phyloP scores from a whole-genome alignment of 75 land plant genomes.

The Cupressus sempervirens region DNA sequence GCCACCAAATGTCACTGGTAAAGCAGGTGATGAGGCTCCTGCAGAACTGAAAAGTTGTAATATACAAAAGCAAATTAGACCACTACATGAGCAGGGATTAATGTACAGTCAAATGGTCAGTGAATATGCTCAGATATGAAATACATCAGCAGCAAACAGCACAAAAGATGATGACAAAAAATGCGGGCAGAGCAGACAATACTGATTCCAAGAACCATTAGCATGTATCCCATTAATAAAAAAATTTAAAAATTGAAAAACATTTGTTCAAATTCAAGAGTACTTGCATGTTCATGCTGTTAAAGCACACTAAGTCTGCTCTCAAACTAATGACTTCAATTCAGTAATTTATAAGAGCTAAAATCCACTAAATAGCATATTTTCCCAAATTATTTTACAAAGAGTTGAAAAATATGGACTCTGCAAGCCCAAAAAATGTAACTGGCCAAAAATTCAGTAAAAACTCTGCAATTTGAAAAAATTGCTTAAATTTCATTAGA shows the following conservation, averaged over 20 bases:
- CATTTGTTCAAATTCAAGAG: background rate
- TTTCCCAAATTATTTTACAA: background rate
- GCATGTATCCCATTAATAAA: background rate
- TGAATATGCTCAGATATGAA: background rate
- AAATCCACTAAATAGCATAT: background rate
- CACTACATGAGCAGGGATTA: background rate
- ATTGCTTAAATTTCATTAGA: too few relatives aligned
- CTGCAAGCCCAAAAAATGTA: too few relatives aligned
- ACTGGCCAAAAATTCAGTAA: too few relatives aligned
- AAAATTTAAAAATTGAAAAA: background rate
- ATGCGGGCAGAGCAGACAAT: background rate
- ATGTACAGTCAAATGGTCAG: background rate
- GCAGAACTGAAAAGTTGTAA: constrained; percentile 60
- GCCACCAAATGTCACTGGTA: constrained; percentile 44
- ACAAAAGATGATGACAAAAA: background rate
- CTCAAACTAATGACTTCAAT: background rate
- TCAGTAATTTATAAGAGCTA: background rate
- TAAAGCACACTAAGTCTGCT: background rate
- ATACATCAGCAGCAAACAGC: background rate
- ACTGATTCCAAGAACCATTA: background rate
- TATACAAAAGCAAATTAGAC: background rate
- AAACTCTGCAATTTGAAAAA: too few relatives aligned
- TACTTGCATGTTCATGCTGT: background rate
- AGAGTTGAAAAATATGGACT: too few relatives aligned
- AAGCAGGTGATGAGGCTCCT: constrained; percentile 78